Base-by-base conservation (phyloP, 257 asterid species). In the Solanum lycopersicoides region DNA sequence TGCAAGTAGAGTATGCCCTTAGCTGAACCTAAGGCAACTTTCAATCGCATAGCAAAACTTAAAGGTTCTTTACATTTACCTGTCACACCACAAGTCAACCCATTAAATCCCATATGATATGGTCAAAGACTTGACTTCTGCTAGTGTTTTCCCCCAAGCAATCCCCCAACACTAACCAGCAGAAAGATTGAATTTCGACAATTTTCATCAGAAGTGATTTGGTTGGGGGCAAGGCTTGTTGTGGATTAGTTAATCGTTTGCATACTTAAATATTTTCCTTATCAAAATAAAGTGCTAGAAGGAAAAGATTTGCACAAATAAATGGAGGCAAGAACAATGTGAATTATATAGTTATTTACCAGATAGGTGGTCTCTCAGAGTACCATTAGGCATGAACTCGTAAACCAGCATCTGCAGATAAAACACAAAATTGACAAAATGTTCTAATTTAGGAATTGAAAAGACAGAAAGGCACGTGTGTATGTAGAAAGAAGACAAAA, bases 1-100 rank as follows among this genome's bases (percentile, higher is more conserved):
- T 97, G 99, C 87, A 97, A 95, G 94, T 97, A 97, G 71, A 97
- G 98, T 71, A 97, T 94, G 90, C 98, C 99, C 91, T 92, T 94
- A 21, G 99, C 95, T 14, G 99, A 93, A 82, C 94, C 98, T 88
- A 95, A 37, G 12, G 98, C 99, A 37, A 96, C 66, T 87, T 91
- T 94, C 89, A 96, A 87, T 90, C 99, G 93, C 94, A 88, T 92
- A 8, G 96, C 93, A 89, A 97, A 96, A 34, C 73, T 88, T 88
- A 91, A 86, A 14, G 96, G 93, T 90, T 87, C 89, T 91, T 94
- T 94, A 44, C 88, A 87, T 91, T 91, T 95, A 44, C 95, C 99
- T 95, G 96, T 84, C 82, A 85, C 9, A 76, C 20, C 87, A 87
- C 15, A 75, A 35, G 50, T 18, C 23, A n/a, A 72, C 32, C 10